phyloP scores from a whole-genome alignment of 2,329 filamentous ascomycete species.

The Aspergillus cejpii region DNA sequence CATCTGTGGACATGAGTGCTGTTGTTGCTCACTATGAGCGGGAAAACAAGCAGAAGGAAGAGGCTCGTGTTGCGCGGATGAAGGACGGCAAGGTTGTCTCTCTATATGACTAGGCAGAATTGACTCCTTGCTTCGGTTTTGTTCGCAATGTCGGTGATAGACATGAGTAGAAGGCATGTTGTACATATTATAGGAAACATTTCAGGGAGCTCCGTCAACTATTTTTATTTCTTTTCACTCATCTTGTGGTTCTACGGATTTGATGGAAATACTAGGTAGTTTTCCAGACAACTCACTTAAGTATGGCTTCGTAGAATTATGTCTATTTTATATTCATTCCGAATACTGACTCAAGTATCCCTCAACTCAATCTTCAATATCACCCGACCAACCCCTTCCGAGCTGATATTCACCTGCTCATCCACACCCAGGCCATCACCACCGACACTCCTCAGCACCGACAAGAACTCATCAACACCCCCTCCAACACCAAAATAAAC shows the following conservation, averaged over 20 bases:
- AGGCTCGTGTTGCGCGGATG: conserved; percentile 46
- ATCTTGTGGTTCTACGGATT: too few species aligned
- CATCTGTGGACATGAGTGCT: conserved; percentile 51
- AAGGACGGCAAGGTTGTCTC: conserved; percentile 41
- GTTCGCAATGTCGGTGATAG: conserved; percentile 18
- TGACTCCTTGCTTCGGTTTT: conserved; percentile 15
- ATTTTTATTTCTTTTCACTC: conserved; percentile 17
- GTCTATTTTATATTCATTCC: too few species aligned
- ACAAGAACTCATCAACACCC: conserved; percentile 54
- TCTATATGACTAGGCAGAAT: conserved; percentile 38
- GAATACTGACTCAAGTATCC: background rate
- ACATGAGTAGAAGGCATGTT: conserved; percentile 23
- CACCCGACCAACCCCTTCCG: conserved; percentile 41
- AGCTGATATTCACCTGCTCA: conserved; percentile 34
- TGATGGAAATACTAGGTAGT: too few species aligned
- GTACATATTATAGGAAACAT: conserved; percentile 34
- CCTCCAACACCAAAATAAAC: conserved; percentile 63
- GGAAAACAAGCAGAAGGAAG: conserved; percentile 51
- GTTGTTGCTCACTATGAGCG: conserved; percentile 59
- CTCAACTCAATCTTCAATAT: conserved; percentile 34
- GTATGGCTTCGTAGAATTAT: too few species aligned
- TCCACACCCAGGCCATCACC: conserved; percentile 24
- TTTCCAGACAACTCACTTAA: too few species aligned
- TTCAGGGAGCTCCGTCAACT: conserved; percentile 23
- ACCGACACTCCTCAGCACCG: conserved; percentile 26